Base-by-base conservation (phyloP, 1,139 yeast genomes). In the Pichia sp. region DNA sequence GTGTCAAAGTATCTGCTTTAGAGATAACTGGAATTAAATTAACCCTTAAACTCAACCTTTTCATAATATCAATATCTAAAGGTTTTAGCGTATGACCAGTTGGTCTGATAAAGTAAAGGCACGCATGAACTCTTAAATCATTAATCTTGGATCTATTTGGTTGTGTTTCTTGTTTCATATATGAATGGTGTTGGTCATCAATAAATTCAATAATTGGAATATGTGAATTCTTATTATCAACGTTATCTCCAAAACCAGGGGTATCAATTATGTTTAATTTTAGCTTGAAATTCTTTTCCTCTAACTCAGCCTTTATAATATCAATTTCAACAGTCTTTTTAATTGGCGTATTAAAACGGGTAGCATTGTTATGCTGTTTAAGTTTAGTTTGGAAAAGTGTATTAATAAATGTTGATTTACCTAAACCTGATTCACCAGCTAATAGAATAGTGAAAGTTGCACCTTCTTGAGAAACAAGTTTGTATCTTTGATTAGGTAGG, bases 241-340 rank as follows among this genome's bases (percentile, higher is more conserved):
- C 94, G 61, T 88, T 86, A 65, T 89, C 96, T 49, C 98, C 99
- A 60, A 91, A 88, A 2, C 98, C 98, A 15, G 98, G 98, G 8
- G 98, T 91, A 64, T 91, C 99, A 54, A 93, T 79, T 46, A 91
- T 74, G 57, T 91, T 91, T 51, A 93, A 74, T 48, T 93, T 77
- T 53, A 91, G 73, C 55, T 74, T 77, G 68, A 91, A 91, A 59
- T 83, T 84, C 66, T 86, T 85, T 61, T 93, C 99, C 62, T 89
- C 96, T 53, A 93, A 72, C 53, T 84, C 79, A 19, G 97, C 96
- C 58, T 95, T 79, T 39, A 84, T 79, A 49, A 91, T 79, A 50
- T 84, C 93, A 55, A 91, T 86, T 58, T 86, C 96, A 31, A 86
- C 95, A 3, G 97, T 91, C 62, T 85, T 85, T 56, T 77, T 84